Evolutionary conservation across 192 early-diverging fungal genomes (phyloP).

Genomic region (Glomus cerebriforme): DNA sequence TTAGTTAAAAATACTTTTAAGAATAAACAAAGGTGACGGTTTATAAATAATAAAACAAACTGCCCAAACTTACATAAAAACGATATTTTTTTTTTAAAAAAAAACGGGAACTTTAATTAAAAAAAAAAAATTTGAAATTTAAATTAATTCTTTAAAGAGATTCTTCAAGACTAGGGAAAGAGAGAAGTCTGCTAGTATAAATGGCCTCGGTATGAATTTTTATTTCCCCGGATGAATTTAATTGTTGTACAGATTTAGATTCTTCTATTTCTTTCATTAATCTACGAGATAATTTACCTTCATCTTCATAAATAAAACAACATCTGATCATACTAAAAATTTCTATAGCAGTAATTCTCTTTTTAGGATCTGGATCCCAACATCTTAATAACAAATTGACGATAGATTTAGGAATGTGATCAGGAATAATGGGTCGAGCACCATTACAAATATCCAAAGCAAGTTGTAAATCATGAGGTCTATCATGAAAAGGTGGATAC

Average conservation of each 20-base stretch:
- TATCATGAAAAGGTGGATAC: neutral
- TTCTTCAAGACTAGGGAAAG: neutral
- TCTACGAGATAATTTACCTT: neutral
- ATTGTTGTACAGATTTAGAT: neutral
- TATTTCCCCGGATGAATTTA: neutral
- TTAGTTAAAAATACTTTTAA: no score
- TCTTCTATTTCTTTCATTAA: neutral
- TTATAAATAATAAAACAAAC: no score
- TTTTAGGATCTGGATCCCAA: neutral
- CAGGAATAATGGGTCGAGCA: neutral
- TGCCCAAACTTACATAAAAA: no score
- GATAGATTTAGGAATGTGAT: neutral
- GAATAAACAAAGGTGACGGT: no score
- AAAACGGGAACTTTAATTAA: no score
- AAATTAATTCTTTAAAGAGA: neutral
- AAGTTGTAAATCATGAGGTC: neutral
- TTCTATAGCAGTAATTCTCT: neutral
- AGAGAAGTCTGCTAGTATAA: neutral
- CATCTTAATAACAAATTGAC: neutral
- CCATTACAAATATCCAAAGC: conserved; percentile 9
- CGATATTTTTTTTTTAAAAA: no score
- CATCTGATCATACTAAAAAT: neutral
- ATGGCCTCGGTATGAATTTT: neutral
- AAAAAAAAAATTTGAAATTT: no score
- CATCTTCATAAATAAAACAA: neutral